These are phyloP conservation scores for Suillus fuscotomentosus DNA, from an alignment of 768 basidiomycete species.

Conservation along the genomic window DNA sequence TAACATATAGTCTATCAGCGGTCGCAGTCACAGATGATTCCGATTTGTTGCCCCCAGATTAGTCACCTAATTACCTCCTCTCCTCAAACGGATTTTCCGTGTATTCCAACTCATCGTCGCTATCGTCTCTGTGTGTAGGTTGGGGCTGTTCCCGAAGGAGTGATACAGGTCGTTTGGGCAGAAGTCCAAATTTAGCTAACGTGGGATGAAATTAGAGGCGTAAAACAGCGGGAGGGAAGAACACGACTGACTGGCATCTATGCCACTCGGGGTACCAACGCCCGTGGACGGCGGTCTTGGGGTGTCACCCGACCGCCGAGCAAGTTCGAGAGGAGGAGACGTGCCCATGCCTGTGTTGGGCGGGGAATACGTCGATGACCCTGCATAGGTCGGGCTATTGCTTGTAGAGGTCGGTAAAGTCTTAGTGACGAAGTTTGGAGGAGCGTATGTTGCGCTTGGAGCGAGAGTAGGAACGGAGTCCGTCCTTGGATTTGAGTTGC, in stretches of 20 bases:
- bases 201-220: neutral
- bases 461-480: neutral
- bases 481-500: neutral
- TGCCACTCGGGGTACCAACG: conserved; percentile 17
- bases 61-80: conserved; percentile 7
- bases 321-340: neutral
- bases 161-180: conserved; percentile 75
- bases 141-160: conserved; percentile 36
- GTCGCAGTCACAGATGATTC: neutral
- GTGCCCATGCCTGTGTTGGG: conserved; percentile 1
- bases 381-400: conserved; percentile 5
- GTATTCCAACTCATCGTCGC: conserved; percentile 66
- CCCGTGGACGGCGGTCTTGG: conserved; percentile 22
- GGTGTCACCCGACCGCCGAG: neutral
- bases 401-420: conserved; percentile 1
- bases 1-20: neutral
- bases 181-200: conserved; percentile 63
- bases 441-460: neutral
- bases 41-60: neutral
- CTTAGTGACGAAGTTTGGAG: conserved; percentile 4
- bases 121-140: conserved; percentile 27
- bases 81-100: conserved; percentile 78
- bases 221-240: neutral
- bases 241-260: conserved; percentile 32
- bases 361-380: conserved; percentile 1